Base-by-base conservation (phyloP, 257 asterid genomes). In the Solanum piurae region DNA sequence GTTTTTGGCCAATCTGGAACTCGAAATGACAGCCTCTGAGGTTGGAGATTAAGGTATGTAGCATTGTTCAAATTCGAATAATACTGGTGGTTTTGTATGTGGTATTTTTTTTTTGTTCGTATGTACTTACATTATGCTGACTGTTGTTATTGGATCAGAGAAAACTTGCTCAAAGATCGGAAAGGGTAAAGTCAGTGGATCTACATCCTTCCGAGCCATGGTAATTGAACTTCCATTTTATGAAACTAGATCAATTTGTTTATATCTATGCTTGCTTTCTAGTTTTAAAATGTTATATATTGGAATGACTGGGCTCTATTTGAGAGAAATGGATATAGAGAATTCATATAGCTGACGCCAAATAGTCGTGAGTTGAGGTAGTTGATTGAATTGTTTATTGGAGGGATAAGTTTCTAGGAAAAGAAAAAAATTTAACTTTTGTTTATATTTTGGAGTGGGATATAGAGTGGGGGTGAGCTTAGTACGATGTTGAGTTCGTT, bases 121-220 rank as follows among this genome's bases (percentile, higher is more conserved):
- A 73, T 74, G 66, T 89, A 69, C 12, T n/a, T 86, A 1, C 86
- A 38, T 40, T 79, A 4, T 64, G 34, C 52, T 37, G 58, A 42
- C 31, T 52, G 29, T 86, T 36, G 79, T 89, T 69, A n/a, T n/a
- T 89, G 91, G 89, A 90, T 87, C 92, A 92, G 94, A 90, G 94
- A 84, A 92, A 92, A 89, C 92, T 92, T 62, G 93, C 94, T 27
- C 92, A 92, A 87, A 90, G 93, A 87, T 90, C 94, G 75, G 93
- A 92, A 80, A 88, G 94, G 90, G 92, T 92, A 46, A 92, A 92
- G 85, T 92, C 92, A 1, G 91, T 90, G 86, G 92, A 92, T 92
- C 92, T 92, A 38, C 93, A 92, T 88, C 94, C 92, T 3, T 89
- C 93, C 0, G 94, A 92, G 88, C 93, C 94, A 90, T 92, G 94